Conservation (phyloP, 2,329 filamentous ascomycete genomes). For the Elsinoe arachidis region DNA sequence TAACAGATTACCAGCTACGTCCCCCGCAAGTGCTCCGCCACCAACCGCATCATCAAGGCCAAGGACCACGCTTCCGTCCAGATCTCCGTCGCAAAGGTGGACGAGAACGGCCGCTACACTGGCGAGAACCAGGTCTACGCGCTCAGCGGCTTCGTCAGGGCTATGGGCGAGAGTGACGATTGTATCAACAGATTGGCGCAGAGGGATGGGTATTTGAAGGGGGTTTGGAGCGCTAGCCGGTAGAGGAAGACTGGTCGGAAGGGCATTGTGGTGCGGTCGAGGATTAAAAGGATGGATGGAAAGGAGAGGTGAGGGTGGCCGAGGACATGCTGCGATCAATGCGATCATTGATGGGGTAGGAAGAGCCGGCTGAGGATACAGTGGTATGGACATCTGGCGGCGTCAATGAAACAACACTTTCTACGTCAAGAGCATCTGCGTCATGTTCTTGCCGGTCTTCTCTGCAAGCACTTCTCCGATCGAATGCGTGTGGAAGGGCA, state of each 20-base stretch:
- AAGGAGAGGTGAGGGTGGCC: not conserved
- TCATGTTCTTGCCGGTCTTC: not conserved
- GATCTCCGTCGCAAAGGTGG: slow-evolving; percentile 94
- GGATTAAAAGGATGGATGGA: slow-evolving; percentile 10
- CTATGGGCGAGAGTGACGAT: slow-evolving; percentile 97
- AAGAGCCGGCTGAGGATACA: not conserved
- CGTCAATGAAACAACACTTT: slow-evolving; percentile 6
- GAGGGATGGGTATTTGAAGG: slow-evolving; percentile 94
- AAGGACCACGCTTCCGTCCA: slow-evolving; percentile 99
- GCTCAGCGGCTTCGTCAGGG: slow-evolving; percentile 93
- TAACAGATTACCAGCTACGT: slow-evolving; percentile 62
- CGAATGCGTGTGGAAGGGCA: not conserved
- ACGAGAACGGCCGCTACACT: slow-evolving; percentile 95
- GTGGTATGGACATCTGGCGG: slow-evolving; percentile 5
- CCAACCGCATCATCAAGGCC: slow-evolving; percentile 99
- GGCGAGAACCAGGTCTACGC: slow-evolving; percentile 98
- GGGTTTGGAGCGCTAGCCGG: slow-evolving; percentile 73
- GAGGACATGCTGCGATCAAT: not conserved
- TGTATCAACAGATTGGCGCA: slow-evolving; percentile 90
- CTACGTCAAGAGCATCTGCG: not conserved
- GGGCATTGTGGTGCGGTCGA: too few species aligned
- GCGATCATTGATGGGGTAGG: not conserved
- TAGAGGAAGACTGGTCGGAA: slow-evolving; percentile 37
- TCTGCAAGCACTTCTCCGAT: too few species aligned
- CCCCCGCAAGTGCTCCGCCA: slow-evolving; percentile 97